These are phyloP conservation scores for Linnemannia hyalina DNA, from an alignment of 192 early-diverging fungal genomes.

Conservation along the genomic window DNA sequence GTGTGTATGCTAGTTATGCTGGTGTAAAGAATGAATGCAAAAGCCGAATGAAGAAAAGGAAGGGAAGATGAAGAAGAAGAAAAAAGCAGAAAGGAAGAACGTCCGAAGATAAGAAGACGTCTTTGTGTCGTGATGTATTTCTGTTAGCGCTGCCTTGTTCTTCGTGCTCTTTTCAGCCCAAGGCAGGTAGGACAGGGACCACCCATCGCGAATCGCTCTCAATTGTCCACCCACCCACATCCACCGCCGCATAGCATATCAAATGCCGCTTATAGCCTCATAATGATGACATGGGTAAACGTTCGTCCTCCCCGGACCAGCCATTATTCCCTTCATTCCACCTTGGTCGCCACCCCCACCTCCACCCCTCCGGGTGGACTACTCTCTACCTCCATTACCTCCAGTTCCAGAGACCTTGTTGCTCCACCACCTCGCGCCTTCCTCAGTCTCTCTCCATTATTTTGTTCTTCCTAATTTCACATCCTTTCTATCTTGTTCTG, in stretches of 20 bases:
- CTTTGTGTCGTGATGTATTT: not conserved
- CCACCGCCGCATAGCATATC: too few species aligned
- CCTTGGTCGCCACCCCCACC: not conserved
- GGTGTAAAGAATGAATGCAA: not conserved
- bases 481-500: not conserved
- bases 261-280: not conserved
- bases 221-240: not conserved
- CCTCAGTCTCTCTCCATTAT: not conserved
- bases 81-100: not conserved
- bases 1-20: not conserved
- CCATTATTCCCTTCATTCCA: not conserved
- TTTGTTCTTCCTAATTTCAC: not conserved
- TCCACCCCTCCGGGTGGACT: not conserved
- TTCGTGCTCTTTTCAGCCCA: not conserved
- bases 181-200: not conserved
- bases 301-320: not conserved
- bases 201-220: not conserved
- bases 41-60: not conserved
- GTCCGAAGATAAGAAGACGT: not conserved
- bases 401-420: not conserved
- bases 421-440: not conserved
- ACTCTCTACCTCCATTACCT: not conserved
- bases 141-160: not conserved
- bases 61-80: not conserved
- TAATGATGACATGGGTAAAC: conserved; percentile 2